Base-by-base conservation (phyloP, 257 asterid species). In the Primulina huaijiensis region DNA sequence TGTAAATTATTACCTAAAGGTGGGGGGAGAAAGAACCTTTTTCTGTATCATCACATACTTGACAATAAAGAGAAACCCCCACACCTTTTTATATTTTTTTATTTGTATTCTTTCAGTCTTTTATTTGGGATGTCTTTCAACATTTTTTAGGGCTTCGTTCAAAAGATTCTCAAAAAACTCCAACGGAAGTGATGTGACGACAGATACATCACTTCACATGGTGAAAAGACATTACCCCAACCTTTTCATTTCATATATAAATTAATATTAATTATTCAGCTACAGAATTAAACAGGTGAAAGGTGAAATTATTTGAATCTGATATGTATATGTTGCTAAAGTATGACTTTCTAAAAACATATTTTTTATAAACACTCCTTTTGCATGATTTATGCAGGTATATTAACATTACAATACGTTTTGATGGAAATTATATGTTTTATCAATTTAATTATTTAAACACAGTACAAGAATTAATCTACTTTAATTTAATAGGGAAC, bases 111-210 rank as follows among this genome's bases (percentile, higher is more conserved):
- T 62, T 9, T 55, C 53, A 31, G 8, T 46, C 19, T 31, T 14
- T 33, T 11, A 50, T 3, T 14, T 50, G 57, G 57, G 17, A 17
- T 17, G 57, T 50, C 57, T 50, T 50, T 50, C 57, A 50, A 12
- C 2, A 5, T 55, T 60, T 67, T 76, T 37, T 67, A 76, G 87
- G 89, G 82, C 80, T 86, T 77, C 67, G 31, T 73, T 70, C 77
- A 16, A 76, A 66, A 83, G 89, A 77, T 80, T 76, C 82, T 76
- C 59, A 55, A 67, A 67, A 68, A 76, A 65, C 73, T 25, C 33
- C 4, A 50, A 37, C 65, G 27, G 74, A 75, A 55, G 60, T 62
- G 79, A 53, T 64, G 74, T 74, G 63, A 64, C 69, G 43, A 75
- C 64, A 67, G 14, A 76, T 19, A 50, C 57, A 64, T 66, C 34